Base-by-base conservation (phyloP, 1,139 yeast genomes). In the Kodamaea arcana region DNA sequence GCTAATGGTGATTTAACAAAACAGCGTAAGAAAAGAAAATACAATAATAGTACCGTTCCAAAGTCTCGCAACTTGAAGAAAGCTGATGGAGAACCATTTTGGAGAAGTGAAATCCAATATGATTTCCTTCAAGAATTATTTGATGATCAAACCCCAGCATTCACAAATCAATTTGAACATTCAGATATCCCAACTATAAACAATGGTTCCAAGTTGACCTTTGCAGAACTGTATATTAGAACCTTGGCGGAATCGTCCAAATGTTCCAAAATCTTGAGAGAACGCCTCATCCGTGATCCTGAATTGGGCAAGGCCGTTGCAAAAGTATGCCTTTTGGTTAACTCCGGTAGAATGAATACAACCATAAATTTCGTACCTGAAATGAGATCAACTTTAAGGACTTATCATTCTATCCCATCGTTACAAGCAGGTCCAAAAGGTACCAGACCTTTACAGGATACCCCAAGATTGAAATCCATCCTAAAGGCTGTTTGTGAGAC, bases 351-450 rank as follows among this genome's bases (percentile, higher is more conserved):
- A 44, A 80, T 92, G 80, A 92, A 92, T 62, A 92, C 98, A 2
- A 92, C 97, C 4, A 81, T 92, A 35, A 90, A 90, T 58, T 92
- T 90, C 54, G 95, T 87, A 37, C 88, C 94, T n/a, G 97, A 88
- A 54, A 90, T 90, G 97, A 82, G 88, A 46, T 87, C 96, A 1
- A 92, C 90, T 43, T 69, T 90, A 46, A 70, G 97, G 48, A 90
- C 97, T 0, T 92, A 84, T 54, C 97, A 90, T 58, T 84, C 95
- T 11, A 86, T 92, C 25, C 98, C 98, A 1, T 79, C 90, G 5
- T 67, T 92, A 34, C 97, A 92, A 54, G 78, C 82, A 2, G 77
- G 75, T 43, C 76, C 83, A 10, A 61, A 61, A 34, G 72, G 69
- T 0, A 70, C 80, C 32, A 86, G 84, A 54, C 94, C 88, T 37